Evolutionary conservation across 768 basidiomycete genomes (phyloP).

Genomic region (Mycena maculata): DNA sequence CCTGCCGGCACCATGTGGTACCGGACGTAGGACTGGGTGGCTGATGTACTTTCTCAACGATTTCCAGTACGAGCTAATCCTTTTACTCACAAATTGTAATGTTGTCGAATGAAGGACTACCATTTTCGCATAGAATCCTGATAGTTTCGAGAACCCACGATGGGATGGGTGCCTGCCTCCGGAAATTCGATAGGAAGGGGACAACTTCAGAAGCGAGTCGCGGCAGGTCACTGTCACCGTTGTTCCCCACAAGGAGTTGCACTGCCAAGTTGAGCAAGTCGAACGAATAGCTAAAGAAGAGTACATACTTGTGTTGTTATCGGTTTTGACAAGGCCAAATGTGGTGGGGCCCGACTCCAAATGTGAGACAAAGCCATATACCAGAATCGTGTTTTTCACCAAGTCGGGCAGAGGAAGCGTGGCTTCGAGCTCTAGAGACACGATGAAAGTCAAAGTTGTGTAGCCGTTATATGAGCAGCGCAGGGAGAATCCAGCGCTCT

Average conservation of each 20-base stretch:
- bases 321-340: constrained; percentile 15
- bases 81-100: constrained; percentile 23
- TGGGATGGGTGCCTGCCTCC: constrained; percentile 5
- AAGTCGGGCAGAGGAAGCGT: constrained; percentile 1
- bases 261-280: not conserved
- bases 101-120: constrained; percentile 1
- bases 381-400: not conserved
- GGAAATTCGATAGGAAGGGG: constrained; percentile 1
- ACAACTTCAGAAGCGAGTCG: not conserved
- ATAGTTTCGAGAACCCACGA: constrained; percentile 20
- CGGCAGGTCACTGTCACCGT: constrained; percentile 7
- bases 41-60: not conserved
- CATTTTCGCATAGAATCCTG: constrained; percentile 3
- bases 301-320: constrained; percentile 24
- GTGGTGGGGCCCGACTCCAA: not conserved
- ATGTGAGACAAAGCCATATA: not conserved
- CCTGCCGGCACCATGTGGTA: constrained; percentile 28
- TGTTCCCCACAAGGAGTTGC: not conserved
- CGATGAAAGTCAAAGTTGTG: not conserved
- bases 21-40: constrained; percentile 23
- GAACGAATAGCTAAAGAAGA: not conserved
- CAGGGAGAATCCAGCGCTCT: not conserved
- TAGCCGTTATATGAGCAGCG: constrained; percentile 4
- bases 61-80: constrained; percentile 12
- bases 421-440: constrained; percentile 5